Evolutionary conservation across 305 asterid genomes (phyloP).

Genomic region (Fraxinus velutina): DNA sequence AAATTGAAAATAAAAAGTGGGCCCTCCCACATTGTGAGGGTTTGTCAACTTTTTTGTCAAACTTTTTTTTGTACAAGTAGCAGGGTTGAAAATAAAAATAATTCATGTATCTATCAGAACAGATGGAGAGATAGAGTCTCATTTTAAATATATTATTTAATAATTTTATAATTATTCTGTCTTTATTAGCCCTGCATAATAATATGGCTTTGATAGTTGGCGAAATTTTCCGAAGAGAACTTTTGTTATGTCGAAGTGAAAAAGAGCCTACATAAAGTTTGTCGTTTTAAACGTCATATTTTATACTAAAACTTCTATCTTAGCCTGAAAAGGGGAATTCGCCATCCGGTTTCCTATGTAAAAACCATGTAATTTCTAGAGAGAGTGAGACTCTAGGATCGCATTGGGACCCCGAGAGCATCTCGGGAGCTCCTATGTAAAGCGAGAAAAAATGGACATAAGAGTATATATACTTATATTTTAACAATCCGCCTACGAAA

Average conservation of each 20-base stretch:
- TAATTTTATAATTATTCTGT: neutral
- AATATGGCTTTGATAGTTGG: neutral
- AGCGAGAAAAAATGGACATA: neutral
- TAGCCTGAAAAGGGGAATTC: neutral
- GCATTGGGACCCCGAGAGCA: neutral
- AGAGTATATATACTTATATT: neutral
- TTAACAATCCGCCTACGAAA: neutral
- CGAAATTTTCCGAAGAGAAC: neutral
- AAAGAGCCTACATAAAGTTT: neutral
- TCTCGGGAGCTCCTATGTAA: neutral
- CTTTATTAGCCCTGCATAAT: neutral
- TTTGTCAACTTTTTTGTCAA: no score
- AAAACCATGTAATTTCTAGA: neutral
- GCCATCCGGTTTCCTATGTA: neutral
- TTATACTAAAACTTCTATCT: neutral
- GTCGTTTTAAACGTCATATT: neutral
- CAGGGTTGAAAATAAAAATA: neutral
- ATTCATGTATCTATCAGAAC: neutral
- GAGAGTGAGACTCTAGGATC: neutral
- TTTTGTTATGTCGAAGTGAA: neutral
- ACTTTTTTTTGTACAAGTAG: no score
- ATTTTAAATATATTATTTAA: neutral
- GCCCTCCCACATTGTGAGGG: no score
- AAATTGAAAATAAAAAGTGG: no score
- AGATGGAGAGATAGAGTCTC: neutral